Evolutionary conservation across 495 filamentous ascomycete genomes (phyloP).

Genomic region (Penicillium goetzii): DNA sequence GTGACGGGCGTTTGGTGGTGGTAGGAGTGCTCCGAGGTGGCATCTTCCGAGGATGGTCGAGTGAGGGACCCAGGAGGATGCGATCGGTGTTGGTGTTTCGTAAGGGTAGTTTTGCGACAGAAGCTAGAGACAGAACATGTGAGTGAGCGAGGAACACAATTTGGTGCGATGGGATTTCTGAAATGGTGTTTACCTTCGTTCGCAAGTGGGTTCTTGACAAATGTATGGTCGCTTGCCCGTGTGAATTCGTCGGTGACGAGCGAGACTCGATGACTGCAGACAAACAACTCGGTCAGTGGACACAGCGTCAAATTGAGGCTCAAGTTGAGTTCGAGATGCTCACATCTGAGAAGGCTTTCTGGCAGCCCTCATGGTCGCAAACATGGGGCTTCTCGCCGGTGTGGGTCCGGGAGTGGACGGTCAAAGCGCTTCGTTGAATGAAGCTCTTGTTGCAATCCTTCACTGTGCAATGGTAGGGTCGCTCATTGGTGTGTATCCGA

Average conservation of each 20-base stretch:
- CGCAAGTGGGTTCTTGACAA: conserved; percentile 76
- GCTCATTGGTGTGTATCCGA: conserved; percentile 88
- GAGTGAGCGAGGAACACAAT: background rate
- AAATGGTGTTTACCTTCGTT: conserved; percentile 65
- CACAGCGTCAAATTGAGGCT: background rate
- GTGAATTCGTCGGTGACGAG: conserved; percentile 84
- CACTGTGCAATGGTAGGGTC: conserved; percentile 74
- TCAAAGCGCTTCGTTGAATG: conserved; percentile 86
- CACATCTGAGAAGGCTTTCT: conserved; percentile 87
- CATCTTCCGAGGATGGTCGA: conserved; percentile 48
- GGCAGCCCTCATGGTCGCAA: conserved; percentile 78
- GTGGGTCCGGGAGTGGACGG: conserved; percentile 84
- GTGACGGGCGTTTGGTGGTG: conserved; percentile 35
- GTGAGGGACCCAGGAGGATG: conserved; percentile 64
- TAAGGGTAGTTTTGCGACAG: conserved; percentile 86
- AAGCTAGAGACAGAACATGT: conserved; percentile 57
- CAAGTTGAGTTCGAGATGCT: conserved; percentile 32
- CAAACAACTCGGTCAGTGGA: background rate
- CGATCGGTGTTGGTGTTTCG: conserved; percentile 75
- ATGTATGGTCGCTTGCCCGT: conserved; percentile 85
- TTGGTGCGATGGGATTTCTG: background rate
- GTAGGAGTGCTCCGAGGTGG: conserved; percentile 47
- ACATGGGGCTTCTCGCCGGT: conserved; percentile 89
- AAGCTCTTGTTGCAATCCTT: conserved; percentile 83
- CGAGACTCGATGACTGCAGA: conserved; percentile 79